Evolutionary conservation across 345 rosid species (phyloP).

Genomic region (Linum trigynum): DNA sequence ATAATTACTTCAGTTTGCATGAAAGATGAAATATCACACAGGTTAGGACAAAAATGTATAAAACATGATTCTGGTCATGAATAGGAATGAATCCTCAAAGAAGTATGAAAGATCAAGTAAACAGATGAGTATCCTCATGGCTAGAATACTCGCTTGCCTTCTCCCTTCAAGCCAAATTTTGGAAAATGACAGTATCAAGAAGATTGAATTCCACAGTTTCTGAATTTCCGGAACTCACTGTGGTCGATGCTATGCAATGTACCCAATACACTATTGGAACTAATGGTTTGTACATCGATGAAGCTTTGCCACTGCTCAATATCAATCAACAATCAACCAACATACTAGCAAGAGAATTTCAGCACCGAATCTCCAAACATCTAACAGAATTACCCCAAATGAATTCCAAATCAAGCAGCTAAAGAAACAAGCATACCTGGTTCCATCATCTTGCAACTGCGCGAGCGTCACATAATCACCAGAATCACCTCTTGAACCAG

Average conservation of each 20-base stretch:
- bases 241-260: too few relatives aligned
- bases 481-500: conserved; percentile 38
- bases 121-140: not conserved
- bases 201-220: not conserved
- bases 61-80: not conserved
- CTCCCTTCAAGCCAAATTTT: not conserved
- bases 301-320: not conserved
- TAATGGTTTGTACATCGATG: not conserved
- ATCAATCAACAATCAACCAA: not conserved
- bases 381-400: not conserved
- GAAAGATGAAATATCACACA: too few relatives aligned
- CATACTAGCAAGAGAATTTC: not conserved
- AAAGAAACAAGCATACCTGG: conserved; percentile 34
- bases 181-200: too few relatives aligned
- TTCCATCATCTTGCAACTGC: conserved; percentile 49
- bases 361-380: too few relatives aligned
- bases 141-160: not conserved
- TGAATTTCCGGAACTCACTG: not conserved
- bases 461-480: conserved; percentile 57
- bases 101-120: not conserved
- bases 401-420: not conserved
- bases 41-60: conserved; percentile 5
- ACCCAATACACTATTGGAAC: not conserved
- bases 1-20: not conserved
- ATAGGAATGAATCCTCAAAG: not conserved